phyloP scores from a whole-genome alignment of 345 rosid species.

The Linum usitatissimum region DNA sequence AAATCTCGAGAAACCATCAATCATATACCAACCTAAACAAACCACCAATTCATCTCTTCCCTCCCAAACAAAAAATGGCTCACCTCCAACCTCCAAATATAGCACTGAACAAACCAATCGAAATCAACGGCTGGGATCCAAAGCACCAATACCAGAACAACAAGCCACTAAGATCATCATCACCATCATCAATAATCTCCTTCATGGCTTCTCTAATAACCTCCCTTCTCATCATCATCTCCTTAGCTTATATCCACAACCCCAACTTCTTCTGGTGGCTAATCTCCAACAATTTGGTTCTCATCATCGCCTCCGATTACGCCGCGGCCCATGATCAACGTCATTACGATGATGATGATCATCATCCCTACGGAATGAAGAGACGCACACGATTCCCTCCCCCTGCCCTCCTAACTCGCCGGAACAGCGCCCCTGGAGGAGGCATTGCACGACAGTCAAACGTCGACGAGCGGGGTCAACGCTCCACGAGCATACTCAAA shows the following conservation, averaged over 20 bases:
- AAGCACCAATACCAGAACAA: constrained; percentile 8
- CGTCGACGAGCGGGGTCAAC: background rate
- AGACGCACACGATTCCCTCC: constrained; percentile 11
- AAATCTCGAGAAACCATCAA: background rate
- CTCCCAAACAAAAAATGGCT: constrained; percentile 11
- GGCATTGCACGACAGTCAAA: background rate
- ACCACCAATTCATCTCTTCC: background rate
- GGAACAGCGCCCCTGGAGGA: background rate
- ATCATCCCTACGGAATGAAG: constrained; percentile 22
- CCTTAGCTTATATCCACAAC: constrained; percentile 34
- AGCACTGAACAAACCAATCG: constrained; percentile 8
- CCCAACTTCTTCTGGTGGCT: constrained; percentile 45
- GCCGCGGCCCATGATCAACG: constrained; percentile 17
- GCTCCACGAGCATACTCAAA: background rate
- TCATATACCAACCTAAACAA: too few species aligned
- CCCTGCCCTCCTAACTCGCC: background rate
- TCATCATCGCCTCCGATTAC: constrained; percentile 53
- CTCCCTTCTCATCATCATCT: constrained; percentile 31
- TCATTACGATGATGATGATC: constrained; percentile 20
- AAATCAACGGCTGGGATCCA: constrained; percentile 9
- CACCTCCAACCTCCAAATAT: constrained; percentile 12
- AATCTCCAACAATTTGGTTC: constrained; percentile 52
- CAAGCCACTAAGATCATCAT: constrained; percentile 4
- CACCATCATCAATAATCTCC: constrained; percentile 19
- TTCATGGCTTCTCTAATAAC: constrained; percentile 24